Evolutionary conservation across 2,329 filamentous ascomycete species (phyloP).

Genomic region (Monosporascus sp.): DNA sequence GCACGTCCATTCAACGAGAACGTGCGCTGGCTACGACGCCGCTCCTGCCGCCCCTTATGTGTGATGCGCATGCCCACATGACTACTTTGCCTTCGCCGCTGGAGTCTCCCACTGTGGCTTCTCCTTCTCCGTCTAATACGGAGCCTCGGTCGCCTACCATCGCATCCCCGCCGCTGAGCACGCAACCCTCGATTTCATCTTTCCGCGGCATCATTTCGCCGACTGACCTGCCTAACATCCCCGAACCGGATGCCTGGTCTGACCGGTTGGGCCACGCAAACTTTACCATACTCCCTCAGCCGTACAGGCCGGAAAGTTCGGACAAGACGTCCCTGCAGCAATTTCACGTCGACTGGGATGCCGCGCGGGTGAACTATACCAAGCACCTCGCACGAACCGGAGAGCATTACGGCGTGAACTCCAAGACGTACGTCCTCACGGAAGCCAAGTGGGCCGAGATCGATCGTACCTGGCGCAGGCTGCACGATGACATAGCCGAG

Average conservation of each 20-base stretch:
- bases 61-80: slow-evolving; percentile 49
- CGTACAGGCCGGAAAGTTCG: slow-evolving; percentile 63
- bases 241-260: slow-evolving; percentile 74
- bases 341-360: slow-evolving; percentile 75
- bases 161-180: slow-evolving; percentile 69
- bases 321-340: slow-evolving; percentile 53
- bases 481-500: slow-evolving; percentile 60
- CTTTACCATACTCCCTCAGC: slow-evolving; percentile 79
- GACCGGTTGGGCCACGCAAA: slow-evolving; percentile 85
- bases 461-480: slow-evolving; percentile 66
- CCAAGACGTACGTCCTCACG: slow-evolving; percentile 79
- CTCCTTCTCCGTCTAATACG: slow-evolving; percentile 33
- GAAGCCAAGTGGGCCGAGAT: slow-evolving; percentile 84
- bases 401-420: slow-evolving; percentile 86
- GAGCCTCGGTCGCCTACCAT: slow-evolving; percentile 33
- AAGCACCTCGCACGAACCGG: slow-evolving; percentile 83
- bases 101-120: slow-evolving; percentile 75
- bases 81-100: slow-evolving; percentile 64
- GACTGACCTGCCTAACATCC: slow-evolving; percentile 40
- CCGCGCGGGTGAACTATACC: slow-evolving; percentile 78
- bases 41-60: slow-evolving; percentile 75
- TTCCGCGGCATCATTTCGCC: slow-evolving; percentile 47
- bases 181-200: slow-evolving; percentile 71
- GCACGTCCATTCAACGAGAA: slow-evolving; percentile 50
- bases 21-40: slow-evolving; percentile 69